Conservation (phyloP, 495 filamentous ascomycete genomes). For the Choiromyces venosus region DNA sequence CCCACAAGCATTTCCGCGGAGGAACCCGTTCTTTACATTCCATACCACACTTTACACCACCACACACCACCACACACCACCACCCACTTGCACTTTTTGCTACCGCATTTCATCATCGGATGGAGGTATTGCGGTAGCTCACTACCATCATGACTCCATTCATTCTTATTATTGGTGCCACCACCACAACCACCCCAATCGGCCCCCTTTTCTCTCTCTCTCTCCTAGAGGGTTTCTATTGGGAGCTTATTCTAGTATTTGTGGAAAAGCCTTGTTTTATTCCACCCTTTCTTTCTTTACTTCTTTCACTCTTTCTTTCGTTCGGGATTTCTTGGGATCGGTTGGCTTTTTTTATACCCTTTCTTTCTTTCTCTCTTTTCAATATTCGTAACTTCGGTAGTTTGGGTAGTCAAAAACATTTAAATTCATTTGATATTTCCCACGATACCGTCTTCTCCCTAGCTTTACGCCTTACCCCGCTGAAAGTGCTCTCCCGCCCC, state of each 20-base stretch:
- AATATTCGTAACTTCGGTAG: not conserved
- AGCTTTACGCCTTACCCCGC: not conserved
- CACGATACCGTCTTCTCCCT: not conserved
- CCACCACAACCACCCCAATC: not conserved
- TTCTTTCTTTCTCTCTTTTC: not conserved
- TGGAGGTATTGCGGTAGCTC: not conserved
- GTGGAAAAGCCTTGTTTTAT: not conserved
- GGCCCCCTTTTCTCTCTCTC: not conserved
- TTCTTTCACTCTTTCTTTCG: not conserved
- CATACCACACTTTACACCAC: conserved; percentile 4
- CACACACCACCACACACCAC: not conserved
- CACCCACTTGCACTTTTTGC: not conserved
- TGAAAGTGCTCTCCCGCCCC: not conserved
- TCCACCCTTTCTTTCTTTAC: not conserved
- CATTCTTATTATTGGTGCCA: not conserved
- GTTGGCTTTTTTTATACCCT: not conserved
- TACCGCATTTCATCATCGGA: not conserved
- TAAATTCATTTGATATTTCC: not conserved
- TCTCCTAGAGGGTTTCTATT: not conserved
- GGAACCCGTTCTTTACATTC: not conserved
- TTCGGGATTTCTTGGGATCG: not conserved
- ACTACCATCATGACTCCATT: not conserved
- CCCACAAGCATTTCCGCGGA: not conserved
- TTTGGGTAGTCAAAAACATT: not conserved
- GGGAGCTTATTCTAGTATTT: not conserved